Percentiles rank a stretch among this genome's conserved stretches.
Evolutionary conservation across 768 basidiomycete genomes (phyloP).

Genomic region (Rhizopogon roseolus): DNA sequence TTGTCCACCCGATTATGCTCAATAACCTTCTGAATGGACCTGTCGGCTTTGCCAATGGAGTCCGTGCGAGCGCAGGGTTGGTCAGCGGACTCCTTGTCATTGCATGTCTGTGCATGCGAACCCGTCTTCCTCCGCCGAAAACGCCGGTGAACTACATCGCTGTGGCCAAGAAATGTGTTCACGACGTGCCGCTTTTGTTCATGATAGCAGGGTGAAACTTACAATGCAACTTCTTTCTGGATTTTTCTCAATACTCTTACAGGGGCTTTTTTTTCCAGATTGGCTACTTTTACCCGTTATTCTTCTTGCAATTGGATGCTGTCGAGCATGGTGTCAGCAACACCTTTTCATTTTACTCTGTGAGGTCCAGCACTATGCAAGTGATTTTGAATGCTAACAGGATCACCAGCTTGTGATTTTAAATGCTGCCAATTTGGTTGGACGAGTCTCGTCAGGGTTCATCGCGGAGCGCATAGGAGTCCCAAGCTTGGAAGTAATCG

Average conservation of each 20-base stretch:
- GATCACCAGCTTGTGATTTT: conserved; percentile 22
- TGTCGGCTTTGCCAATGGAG: conserved; percentile 35
- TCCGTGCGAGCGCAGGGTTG: conserved; percentile 29
- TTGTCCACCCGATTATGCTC: conserved; percentile 51
- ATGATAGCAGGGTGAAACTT: background rate
- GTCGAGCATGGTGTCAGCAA: conserved; percentile 39
- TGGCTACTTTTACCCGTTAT: conserved; percentile 46
- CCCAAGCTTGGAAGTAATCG: conserved; percentile 35
- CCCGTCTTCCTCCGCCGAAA: conserved; percentile 27
- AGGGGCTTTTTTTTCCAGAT: conserved; percentile 24
- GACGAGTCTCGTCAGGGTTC: conserved; percentile 43
- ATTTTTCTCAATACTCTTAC: background rate
- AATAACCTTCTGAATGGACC: conserved; percentile 37
- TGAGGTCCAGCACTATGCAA: conserved; percentile 16
- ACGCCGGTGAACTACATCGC: background rate
- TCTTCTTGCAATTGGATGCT: conserved; percentile 53
- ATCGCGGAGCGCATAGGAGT: conserved; percentile 38
- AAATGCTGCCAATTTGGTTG: conserved; percentile 47
- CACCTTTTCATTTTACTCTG: conserved; percentile 51
- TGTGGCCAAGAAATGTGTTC: background rate
- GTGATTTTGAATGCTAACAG: conserved; percentile 32
- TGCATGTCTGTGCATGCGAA: conserved; percentile 27
- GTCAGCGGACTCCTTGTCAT: conserved; percentile 26
- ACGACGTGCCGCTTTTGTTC: background rate
- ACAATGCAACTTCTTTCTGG: background rate